Evolutionary conservation across 306 rosid species (phyloP), one percentile per base, ranked within the genome.

Genomic region (Casuarina glauca): DNA sequence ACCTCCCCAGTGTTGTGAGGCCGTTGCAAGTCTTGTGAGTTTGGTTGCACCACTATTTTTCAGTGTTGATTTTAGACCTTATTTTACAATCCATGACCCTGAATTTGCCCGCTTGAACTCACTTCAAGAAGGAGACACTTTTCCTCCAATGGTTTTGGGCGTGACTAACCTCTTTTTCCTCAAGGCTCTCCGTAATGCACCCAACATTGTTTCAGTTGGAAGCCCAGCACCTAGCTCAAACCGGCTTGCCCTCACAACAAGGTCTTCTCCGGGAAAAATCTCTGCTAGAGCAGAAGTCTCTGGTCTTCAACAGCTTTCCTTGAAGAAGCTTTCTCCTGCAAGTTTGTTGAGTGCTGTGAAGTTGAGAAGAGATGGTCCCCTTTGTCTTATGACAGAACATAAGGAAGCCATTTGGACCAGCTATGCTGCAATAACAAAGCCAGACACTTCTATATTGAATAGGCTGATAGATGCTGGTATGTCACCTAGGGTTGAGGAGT

Each of bases 111-210:
- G 45, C 77, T 84, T 94, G 70, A 94, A 94, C 84, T 76, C 93
- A 46, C 88, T 92, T 81, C 87, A 69, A 74, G 94, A 90, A 75
- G 96, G 93, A 42, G 91, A 87, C 63, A 42, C 83, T 12, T 94
- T 94, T 67, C 98, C 98, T 38, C 86, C 96, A 4, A 78, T 92
- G 87, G 82, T 94, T 68, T 86, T 94, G 87, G 98, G 98, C 46
- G 98, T 94, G 63, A 94, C 98, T 54, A 94, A 94, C 83, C 91
- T 94, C 74, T 94, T 94, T 79, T 94, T 94, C 89, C 98, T 94
- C 68, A 92, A 92, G 87, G 85, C 98, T 17, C 91, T 94, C 67
- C 88, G 89, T 36, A 87, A 79, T 71, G 84, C 92, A 63, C 94
- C 97, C 19, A 93, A 92, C 62, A 53, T 94, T 75, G 85, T 94